phyloP scores from a whole-genome alignment of 768 basidiomycete genomes.

The Tylopilus sp. region DNA sequence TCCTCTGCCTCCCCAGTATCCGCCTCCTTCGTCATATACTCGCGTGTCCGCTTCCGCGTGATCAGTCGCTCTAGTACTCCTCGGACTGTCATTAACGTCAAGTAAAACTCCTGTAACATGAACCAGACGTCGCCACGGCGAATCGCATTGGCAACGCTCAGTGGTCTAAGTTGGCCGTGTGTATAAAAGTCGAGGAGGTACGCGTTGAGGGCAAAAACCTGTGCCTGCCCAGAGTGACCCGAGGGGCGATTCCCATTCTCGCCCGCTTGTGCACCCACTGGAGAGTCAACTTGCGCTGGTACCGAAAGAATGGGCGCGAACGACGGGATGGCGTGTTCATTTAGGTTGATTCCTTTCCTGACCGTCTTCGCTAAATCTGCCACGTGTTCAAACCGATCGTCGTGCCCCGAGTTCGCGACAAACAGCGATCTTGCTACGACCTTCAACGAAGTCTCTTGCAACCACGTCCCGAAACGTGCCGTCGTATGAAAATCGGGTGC shows the following conservation, averaged over 20 bases:
- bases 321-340: constrained; percentile 60
- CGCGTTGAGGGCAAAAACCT: constrained; percentile 48
- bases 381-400: constrained; percentile 49
- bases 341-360: constrained; percentile 51
- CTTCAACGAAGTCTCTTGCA: constrained; percentile 37
- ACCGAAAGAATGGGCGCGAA: constrained; percentile 34
- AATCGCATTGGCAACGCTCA: constrained; percentile 54
- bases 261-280: neutral
- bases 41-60: constrained; percentile 24
- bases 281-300: constrained; percentile 15
- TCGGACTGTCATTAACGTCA: constrained; percentile 49
- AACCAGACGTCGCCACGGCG: constrained; percentile 66
- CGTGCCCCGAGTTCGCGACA: constrained; percentile 66
- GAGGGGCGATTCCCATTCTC: neutral
- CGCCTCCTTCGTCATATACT: constrained; percentile 8
- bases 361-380: constrained; percentile 50
- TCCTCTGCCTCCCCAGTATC: constrained; percentile 18
- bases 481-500: neutral
- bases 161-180: constrained; percentile 54
- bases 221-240: neutral
- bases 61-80: constrained; percentile 47
- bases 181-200: constrained; percentile 67
- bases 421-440: constrained; percentile 54
- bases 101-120: constrained; percentile 52
- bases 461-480: constrained; percentile 33